phyloP scores from a whole-genome alignment of 352 stramenopile species.

The Discostella stelligera region DNA sequence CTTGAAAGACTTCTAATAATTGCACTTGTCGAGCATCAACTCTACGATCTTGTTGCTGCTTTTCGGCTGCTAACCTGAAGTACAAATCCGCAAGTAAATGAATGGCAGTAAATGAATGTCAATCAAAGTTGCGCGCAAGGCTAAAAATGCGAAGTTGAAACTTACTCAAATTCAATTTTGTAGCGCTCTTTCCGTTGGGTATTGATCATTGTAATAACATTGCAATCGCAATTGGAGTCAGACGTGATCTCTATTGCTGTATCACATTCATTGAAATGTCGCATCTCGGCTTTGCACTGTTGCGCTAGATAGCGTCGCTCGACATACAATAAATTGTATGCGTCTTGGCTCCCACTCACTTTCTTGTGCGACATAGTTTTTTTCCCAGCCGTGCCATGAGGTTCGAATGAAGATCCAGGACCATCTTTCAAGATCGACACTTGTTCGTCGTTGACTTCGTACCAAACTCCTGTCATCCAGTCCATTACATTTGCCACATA shows the following conservation, averaged over 20 bases:
- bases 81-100: constrained; percentile 1
- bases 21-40: constrained; percentile 20
- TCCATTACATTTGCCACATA: constrained; percentile 81
- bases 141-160: constrained; percentile 10
- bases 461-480: constrained; percentile 78
- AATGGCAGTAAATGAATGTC: too few species aligned
- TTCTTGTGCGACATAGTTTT: constrained; percentile 20
- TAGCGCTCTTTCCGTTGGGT: constrained; percentile 30
- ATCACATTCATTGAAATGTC: constrained; percentile 39
- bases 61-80: constrained; percentile 16
- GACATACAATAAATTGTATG: constrained; percentile 84
- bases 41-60: constrained; percentile 17
- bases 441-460: constrained; percentile 81
- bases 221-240: not conserved
- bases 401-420: constrained; percentile 55
- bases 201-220: constrained; percentile 29
- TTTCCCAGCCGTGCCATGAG: constrained; percentile 11
- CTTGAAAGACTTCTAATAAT: constrained; percentile 29
- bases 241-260: not conserved
- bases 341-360: constrained; percentile 58
- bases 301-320: constrained; percentile 66
- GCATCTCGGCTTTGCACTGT: constrained; percentile 44
- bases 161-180: constrained; percentile 45
- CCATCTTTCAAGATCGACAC: constrained; percentile 63
- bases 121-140: not conserved